These are phyloP conservation scores for Lizanozyma gosingica DNA, from an alignment of 1,139 yeast genomes.

Conservation along the genomic window DNA sequence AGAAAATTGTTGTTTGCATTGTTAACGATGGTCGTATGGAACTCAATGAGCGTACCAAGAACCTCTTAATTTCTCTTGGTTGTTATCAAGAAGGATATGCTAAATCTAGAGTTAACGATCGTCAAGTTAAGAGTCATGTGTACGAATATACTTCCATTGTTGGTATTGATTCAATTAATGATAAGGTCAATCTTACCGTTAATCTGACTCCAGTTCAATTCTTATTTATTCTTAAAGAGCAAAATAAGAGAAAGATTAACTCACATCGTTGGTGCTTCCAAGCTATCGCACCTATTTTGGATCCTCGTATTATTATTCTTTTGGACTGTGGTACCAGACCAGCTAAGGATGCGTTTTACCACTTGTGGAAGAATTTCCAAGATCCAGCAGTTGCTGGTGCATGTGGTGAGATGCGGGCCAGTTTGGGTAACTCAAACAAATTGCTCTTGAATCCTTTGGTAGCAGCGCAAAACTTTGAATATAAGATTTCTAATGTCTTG, in stretches of 20 bases:
- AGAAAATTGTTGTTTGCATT: constrained; percentile 39
- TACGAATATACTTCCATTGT: constrained; percentile 42
- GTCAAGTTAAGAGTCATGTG: constrained; percentile 37
- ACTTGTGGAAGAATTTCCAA: constrained; percentile 42
- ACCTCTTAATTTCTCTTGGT: constrained; percentile 39
- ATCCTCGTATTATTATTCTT: constrained; percentile 34
- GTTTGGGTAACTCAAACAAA: constrained; percentile 23
- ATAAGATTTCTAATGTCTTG: constrained; percentile 36
- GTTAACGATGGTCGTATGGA: constrained; percentile 42
- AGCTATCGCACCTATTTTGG: constrained; percentile 36
- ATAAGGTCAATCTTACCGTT: constrained; percentile 38
- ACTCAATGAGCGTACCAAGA: constrained; percentile 41
- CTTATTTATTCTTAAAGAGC: constrained; percentile 38
- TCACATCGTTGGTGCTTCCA: constrained; percentile 46
- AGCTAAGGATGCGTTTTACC: constrained; percentile 35
- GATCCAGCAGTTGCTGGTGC: constrained; percentile 45
- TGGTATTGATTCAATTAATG: constrained; percentile 32
- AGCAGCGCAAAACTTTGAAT: constrained; percentile 41
- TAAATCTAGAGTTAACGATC: constrained; percentile 38
- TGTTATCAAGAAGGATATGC: constrained; percentile 44
- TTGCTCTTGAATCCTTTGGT: constrained; percentile 39
- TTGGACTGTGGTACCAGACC: constrained; percentile 45
- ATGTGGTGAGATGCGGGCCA: constrained; percentile 42
- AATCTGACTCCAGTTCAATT: constrained; percentile 42
- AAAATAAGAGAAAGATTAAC: constrained; percentile 39